Percentiles rank a stretch among this genome's conserved stretches.
These are phyloP conservation scores for Phytophthora crassamura DNA, from an alignment of 352 stramenopile genomes.

Conservation along the genomic window DNA sequence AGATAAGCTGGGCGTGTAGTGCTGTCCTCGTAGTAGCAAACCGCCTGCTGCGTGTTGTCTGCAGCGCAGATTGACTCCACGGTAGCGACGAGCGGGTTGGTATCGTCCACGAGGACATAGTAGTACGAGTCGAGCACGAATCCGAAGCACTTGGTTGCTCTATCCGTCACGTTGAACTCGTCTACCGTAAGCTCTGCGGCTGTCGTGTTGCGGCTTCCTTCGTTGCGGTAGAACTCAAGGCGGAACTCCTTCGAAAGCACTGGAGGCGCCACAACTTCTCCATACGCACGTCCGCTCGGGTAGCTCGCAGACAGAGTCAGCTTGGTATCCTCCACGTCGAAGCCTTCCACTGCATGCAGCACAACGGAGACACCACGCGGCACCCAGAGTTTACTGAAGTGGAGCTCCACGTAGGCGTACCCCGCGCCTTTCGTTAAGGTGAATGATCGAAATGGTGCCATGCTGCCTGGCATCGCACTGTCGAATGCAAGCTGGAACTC, in stretches of 20 bases:
- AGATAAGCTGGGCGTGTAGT: constrained; percentile 38
- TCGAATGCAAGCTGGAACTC: constrained; percentile 56
- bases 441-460: constrained; percentile 48
- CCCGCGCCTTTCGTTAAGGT: constrained; percentile 53
- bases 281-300: constrained; percentile 30
- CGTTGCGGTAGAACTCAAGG: constrained; percentile 62
- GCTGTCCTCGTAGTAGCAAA: constrained; percentile 54
- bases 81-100: constrained; percentile 43
- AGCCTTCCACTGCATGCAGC: constrained; percentile 52
- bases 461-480: constrained; percentile 35
- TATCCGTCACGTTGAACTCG: constrained; percentile 30
- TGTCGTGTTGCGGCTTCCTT: constrained; percentile 3
- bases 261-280: constrained; percentile 33
- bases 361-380: constrained; percentile 46
- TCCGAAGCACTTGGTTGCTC: constrained; percentile 48
- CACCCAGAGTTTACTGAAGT: constrained; percentile 55
- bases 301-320: constrained; percentile 53
- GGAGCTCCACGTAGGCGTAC: constrained; percentile 58
- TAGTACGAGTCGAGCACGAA: constrained; percentile 57
- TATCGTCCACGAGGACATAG: constrained; percentile 44
- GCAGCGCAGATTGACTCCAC: constrained; percentile 52
- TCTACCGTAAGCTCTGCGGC: constrained; percentile 13
- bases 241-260: constrained; percentile 58
- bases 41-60: constrained; percentile 60
- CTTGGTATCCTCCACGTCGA: constrained; percentile 34